Evolutionary conservation across 2,329 filamentous ascomycete species (phyloP).

Genomic region (Aphanocladium album): DNA sequence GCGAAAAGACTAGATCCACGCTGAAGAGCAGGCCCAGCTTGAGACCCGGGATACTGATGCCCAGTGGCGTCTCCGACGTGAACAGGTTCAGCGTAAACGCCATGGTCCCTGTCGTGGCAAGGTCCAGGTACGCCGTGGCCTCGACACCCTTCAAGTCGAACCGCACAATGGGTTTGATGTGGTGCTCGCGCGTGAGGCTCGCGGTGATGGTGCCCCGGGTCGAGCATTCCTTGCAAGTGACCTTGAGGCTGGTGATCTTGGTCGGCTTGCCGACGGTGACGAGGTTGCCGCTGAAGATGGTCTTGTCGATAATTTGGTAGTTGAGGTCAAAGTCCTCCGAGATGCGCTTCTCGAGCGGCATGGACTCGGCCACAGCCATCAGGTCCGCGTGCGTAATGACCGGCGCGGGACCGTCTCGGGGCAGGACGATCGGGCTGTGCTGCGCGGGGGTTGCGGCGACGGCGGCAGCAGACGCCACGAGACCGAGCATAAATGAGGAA

Average conservation of each 20-base stretch:
- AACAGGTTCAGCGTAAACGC: constrained; percentile 45
- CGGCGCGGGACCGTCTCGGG: background rate
- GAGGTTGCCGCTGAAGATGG: constrained; percentile 13
- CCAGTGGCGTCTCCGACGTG: constrained; percentile 36
- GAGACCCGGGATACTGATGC: constrained; percentile 36
- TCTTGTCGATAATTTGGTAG: constrained; percentile 11
- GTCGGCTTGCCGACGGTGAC: background rate
- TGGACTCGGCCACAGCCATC: background rate
- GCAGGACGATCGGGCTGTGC: background rate
- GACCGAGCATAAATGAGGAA: background rate
- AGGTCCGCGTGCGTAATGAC: background rate
- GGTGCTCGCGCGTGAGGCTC: constrained; percentile 34
- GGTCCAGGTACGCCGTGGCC: constrained; percentile 38
- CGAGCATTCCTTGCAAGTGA: constrained; percentile 44
- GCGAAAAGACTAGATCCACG: constrained; percentile 45
- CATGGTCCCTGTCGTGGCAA: constrained; percentile 37
- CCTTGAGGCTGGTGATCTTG: constrained; percentile 20
- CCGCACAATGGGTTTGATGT: constrained; percentile 32
- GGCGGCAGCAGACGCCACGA: background rate
- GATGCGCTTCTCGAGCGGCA: constrained; percentile 17
- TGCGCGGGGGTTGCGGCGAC: background rate
- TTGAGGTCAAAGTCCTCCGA: constrained; percentile 15
- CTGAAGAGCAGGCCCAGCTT: constrained; percentile 40
- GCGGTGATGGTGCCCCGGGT: constrained; percentile 42
- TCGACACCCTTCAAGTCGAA: constrained; percentile 44